phyloP scores from a whole-genome alignment of 2,329 filamentous ascomycete species.

The Neoascochyta sp. region DNA sequence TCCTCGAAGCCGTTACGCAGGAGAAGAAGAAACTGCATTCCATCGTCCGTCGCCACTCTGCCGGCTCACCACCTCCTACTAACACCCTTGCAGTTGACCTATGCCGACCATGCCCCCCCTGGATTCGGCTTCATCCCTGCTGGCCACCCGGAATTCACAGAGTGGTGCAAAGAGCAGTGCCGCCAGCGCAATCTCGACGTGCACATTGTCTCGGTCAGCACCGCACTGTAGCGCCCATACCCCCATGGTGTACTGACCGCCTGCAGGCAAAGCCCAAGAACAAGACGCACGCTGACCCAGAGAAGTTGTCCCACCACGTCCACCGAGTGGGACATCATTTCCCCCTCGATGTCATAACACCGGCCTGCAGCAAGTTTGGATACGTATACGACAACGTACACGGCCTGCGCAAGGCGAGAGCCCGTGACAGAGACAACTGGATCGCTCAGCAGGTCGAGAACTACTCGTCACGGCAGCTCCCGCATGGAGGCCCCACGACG shows the following conservation, averaged over 20 bases:
- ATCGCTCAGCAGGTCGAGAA: slow-evolving; percentile 37
- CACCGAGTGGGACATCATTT: slow-evolving; percentile 63
- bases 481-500: slow-evolving; percentile 23
- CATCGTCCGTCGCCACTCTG: slow-evolving; percentile 36
- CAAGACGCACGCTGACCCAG: slow-evolving; percentile 48
- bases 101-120: slow-evolving; percentile 51
- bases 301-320: slow-evolving; percentile 57
- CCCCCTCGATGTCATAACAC: slow-evolving; percentile 55
- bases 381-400: slow-evolving; percentile 22
- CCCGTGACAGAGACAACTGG: slow-evolving; percentile 20
- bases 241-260: slow-evolving; percentile 7
- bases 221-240: background rate
- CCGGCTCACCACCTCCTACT: slow-evolving; percentile 27
- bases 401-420: slow-evolving; percentile 21
- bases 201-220: slow-evolving; percentile 58
- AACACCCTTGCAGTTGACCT: slow-evolving; percentile 50
- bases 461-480: slow-evolving; percentile 25
- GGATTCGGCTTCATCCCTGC: slow-evolving; percentile 61
- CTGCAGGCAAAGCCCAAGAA: slow-evolving; percentile 43
- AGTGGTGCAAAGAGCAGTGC: slow-evolving; percentile 56
- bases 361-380: slow-evolving; percentile 52
- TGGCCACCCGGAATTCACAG: slow-evolving; percentile 58
- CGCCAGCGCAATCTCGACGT: slow-evolving; percentile 53
- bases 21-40: slow-evolving; percentile 59
- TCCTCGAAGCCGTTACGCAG: slow-evolving; percentile 56